These are phyloP conservation scores for Tolypocladium tropicale DNA, from an alignment of 2,329 filamentous ascomycete genomes.

Conservation along the genomic window DNA sequence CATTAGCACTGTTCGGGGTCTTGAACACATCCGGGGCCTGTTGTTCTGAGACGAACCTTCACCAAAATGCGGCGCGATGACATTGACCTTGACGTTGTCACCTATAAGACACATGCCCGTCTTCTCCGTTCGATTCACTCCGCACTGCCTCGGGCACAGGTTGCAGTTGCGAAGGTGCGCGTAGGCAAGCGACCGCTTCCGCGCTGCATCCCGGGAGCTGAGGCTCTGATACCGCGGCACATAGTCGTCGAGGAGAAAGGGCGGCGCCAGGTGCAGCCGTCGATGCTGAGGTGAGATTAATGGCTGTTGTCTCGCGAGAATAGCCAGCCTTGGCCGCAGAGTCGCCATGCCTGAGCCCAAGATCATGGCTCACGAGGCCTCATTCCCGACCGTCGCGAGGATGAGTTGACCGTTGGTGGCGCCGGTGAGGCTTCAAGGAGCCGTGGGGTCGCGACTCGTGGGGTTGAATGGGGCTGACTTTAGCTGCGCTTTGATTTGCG, in stretches of 20 bases:
- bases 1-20: neutral
- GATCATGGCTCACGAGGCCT: neutral
- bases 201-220: slow-evolving; percentile 55
- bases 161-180: slow-evolving; percentile 71
- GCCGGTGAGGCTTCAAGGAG: neutral
- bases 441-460: neutral
- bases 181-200: slow-evolving; percentile 65
- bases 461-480: neutral
- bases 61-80: slow-evolving; percentile 77
- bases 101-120: slow-evolving; percentile 73
- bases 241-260: slow-evolving; percentile 66
- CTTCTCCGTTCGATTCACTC: slow-evolving; percentile 70
- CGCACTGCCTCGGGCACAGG: slow-evolving; percentile 66
- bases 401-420: neutral
- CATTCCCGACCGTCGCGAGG: neutral
- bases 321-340: slow-evolving; percentile 1
- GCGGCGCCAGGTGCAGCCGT: slow-evolving; percentile 43
- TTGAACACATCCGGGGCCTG: neutral
- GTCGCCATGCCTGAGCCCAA: neutral
- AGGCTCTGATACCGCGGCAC: slow-evolving; percentile 62
- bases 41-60: slow-evolving; percentile 45
- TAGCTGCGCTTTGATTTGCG: neutral
- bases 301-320: neutral
- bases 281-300: neutral
- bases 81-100: slow-evolving; percentile 67